Conservation (phyloP, 177 flowering plant species). For the Vitis hybrid region DNA sequence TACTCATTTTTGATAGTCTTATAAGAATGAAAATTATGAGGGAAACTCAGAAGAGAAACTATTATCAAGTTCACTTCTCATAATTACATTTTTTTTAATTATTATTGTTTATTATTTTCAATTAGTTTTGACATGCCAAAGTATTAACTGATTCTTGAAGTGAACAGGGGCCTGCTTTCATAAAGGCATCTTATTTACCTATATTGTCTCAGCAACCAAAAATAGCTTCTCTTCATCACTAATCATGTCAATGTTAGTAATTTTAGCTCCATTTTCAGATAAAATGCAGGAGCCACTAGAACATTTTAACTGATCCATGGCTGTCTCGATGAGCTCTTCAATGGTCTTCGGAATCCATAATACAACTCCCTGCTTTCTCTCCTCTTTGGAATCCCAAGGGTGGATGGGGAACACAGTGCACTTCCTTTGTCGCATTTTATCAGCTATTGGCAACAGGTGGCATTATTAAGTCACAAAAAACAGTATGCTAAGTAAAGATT, state of each 20-base stretch:
- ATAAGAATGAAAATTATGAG: too few species aligned
- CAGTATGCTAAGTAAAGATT: not conserved
- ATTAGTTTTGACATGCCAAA: too few species aligned
- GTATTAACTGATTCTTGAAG: too few species aligned
- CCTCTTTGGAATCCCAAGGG: constrained; percentile 45
- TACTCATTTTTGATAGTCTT: too few species aligned
- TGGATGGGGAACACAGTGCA: constrained; percentile 64
- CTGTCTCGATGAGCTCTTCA: constrained; percentile 44
- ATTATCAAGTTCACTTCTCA: too few species aligned
- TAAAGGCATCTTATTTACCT: constrained; percentile 1
- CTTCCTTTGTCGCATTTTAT: constrained; percentile 30
- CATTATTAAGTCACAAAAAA: not conserved
- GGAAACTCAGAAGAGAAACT: too few species aligned
- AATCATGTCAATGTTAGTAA: constrained; percentile 48
- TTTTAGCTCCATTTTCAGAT: constrained; percentile 58
- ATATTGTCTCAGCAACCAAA: constrained; percentile 26
- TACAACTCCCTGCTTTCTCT: constrained; percentile 44
- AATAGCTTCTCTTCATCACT: constrained; percentile 54
- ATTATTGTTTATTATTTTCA: too few species aligned
- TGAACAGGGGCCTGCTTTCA: too few species aligned
- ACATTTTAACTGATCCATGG: constrained; percentile 32
- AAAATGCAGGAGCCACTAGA: constrained; percentile 24
- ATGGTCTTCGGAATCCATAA: constrained; percentile 55
- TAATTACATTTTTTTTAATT: too few species aligned
- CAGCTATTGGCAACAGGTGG: constrained; percentile 15